Base-by-base conservation (phyloP, 495 filamentous ascomycete species). In the Penicillium parvum region DNA sequence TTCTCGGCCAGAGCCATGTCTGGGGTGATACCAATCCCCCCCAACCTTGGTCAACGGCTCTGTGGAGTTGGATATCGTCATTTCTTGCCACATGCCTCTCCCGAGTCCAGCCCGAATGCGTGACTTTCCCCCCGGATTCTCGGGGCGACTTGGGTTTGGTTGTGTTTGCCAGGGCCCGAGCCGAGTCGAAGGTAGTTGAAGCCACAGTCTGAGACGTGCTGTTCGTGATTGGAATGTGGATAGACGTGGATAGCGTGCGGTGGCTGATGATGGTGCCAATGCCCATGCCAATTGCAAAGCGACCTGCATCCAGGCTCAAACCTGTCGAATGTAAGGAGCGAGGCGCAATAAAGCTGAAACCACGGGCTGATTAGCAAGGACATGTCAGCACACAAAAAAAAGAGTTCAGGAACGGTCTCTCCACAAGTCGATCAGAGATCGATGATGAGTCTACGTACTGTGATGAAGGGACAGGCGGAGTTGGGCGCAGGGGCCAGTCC, bases 271-370 rank as follows among this genome's bases (percentile, higher is more conserved):
- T n/a, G n/a, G n/a, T n/a, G n/a, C n/a, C 29, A 22, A 34, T 33
- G 40, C 34, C 15, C n/a, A 11, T 20, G 14, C 10, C 15, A 15
- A 30, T 30, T 30, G 25, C 16, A 7, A 30, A 35, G 38, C 30
- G 17, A 44, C 38, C 37, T 46, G 22, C 28, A 42, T 45, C 32
- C 18, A 43, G 15, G 33, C 32, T 16, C 40, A 43, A 47, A 14
- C 28, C 42, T 38, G 18, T 7, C 11, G 15, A 29, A 42, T 47
- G 50, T 30, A 53, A 49, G 50, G 50, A 43, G 35, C 18, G 14
- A 15, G n/a, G n/a, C n/a, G n/a, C n/a, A 32, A 37, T 5, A 28
- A 12, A 35, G 30, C 10, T 45, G 42, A 40, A 26, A 32, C 23
- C 36, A 7, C n/a, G n/a, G n/a, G n/a, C n/a, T n/a, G n/a, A n/a